A percentile compares a stretch with the other conserved stretches of the same genome.
phyloP scores from a whole-genome alignment of 108 stramenopile species.

The Pseudonitzschia pungens region DNA sequence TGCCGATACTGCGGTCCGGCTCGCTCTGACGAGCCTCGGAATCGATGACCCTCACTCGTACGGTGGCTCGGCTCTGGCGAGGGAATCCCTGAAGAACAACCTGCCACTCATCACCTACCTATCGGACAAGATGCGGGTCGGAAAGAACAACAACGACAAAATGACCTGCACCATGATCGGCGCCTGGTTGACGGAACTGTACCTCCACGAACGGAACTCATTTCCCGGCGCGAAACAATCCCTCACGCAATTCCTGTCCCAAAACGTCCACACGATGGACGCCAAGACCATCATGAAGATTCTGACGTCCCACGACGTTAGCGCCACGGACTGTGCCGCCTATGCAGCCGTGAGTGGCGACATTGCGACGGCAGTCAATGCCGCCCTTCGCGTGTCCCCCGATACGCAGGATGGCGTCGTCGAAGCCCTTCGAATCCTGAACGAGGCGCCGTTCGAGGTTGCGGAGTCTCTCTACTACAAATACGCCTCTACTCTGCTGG shows the following conservation, averaged over 20 bases:
- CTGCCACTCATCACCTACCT: slow-evolving; percentile 76
- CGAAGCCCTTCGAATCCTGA: slow-evolving; percentile 66
- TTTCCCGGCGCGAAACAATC: slow-evolving; percentile 37
- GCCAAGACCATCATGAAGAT: slow-evolving; percentile 77
- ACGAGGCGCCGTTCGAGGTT: slow-evolving; percentile 76
- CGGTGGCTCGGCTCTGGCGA: slow-evolving; percentile 59
- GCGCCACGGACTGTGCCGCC: slow-evolving; percentile 70
- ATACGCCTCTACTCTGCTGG: slow-evolving; percentile 57
- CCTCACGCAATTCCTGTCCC: slow-evolving; percentile 67
- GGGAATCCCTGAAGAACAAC: slow-evolving; percentile 68
- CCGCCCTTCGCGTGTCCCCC: slow-evolving; percentile 60
- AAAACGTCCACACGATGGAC: slow-evolving; percentile 74
- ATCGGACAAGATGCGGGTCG: slow-evolving; percentile 74
- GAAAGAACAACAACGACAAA: slow-evolving; percentile 64
- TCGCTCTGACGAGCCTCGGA: slow-evolving; percentile 72
- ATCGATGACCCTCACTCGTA: slow-evolving; percentile 53
- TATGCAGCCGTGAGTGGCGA: slow-evolving; percentile 75
- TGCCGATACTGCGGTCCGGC: slow-evolving; percentile 73
- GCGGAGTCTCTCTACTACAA: slow-evolving; percentile 85
- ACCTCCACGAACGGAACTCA: slow-evolving; percentile 62
- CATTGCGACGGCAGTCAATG: slow-evolving; percentile 69
- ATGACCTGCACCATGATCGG: slow-evolving; percentile 84
- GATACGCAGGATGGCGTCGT: slow-evolving; percentile 59
- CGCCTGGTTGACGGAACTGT: slow-evolving; percentile 82
- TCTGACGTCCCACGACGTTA: slow-evolving; percentile 76